Percentiles rank a stretch among this genome's conserved stretches.
phyloP scores from a whole-genome alignment of 1,284 basidiomycete species.

The Filobasidium uniguttulatum region DNA sequence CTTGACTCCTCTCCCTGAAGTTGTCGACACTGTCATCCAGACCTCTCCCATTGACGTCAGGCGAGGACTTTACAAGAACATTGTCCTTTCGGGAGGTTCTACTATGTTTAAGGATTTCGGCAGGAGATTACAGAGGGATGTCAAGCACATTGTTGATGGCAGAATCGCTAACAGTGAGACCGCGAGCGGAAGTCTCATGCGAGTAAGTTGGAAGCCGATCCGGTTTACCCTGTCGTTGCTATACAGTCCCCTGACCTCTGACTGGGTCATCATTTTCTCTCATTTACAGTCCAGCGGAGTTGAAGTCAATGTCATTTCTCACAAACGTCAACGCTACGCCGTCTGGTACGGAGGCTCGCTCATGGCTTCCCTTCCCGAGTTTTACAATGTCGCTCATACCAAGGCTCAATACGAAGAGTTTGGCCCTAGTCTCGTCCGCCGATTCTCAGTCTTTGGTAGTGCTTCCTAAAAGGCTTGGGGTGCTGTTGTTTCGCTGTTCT shows the following conservation, averaged over 20 bases:
- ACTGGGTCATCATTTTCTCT: not conserved
- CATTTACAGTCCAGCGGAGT: slow-evolving; percentile 68
- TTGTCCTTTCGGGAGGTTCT: slow-evolving; percentile 85
- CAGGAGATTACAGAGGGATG: slow-evolving; percentile 82
- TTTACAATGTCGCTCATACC: slow-evolving; percentile 93
- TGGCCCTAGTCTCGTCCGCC: slow-evolving; percentile 85
- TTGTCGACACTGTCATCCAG: slow-evolving; percentile 94
- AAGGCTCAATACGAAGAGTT: slow-evolving; percentile 96
- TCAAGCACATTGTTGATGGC: slow-evolving; percentile 86
- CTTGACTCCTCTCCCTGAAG: slow-evolving; percentile 88
- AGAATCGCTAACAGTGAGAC: slow-evolving; percentile 65
- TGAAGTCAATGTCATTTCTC: slow-evolving; percentile 93
- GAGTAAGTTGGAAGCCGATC: slow-evolving; percentile 45
- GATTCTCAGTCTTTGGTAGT: slow-evolving; percentile 89
- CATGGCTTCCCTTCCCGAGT: slow-evolving; percentile 86
- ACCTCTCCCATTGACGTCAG: slow-evolving; percentile 91
- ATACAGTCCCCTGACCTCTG: not conserved
- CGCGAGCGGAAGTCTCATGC: slow-evolving; percentile 60
- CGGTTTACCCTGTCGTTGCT: not conserved
- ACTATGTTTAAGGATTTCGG: slow-evolving; percentile 99
- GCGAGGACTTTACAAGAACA: slow-evolving; percentile 92
- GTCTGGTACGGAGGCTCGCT: slow-evolving; percentile 98
- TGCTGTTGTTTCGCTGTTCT: too few relatives aligned
- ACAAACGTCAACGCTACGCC: slow-evolving; percentile 95
- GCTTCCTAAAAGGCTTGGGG: slow-evolving; percentile 52